A percentile compares a stretch with the other conserved stretches of the same genome.
Evolutionary conservation across 345 rosid genomes (phyloP).

Genomic region (Bretschneidera sinensis): DNA sequence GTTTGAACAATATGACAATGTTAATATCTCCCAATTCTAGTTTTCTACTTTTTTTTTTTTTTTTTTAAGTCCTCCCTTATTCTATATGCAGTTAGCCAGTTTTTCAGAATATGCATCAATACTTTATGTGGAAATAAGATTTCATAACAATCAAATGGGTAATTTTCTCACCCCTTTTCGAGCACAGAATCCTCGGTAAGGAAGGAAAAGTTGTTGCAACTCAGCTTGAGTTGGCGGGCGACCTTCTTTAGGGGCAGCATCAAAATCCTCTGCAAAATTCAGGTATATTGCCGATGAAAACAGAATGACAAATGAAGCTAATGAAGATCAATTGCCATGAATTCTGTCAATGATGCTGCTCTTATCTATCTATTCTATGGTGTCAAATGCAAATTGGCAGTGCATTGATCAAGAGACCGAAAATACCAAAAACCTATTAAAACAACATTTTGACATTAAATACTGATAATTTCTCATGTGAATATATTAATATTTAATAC

Average conservation of each 20-base stretch:
- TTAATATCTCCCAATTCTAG: background rate
- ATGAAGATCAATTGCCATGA: too few species aligned
- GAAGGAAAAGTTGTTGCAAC: slow-evolving; percentile 51
- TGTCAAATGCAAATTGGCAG: too few species aligned
- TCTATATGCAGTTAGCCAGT: too few species aligned
- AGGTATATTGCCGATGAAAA: slow-evolving; percentile 17
- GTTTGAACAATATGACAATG: background rate
- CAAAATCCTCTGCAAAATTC: slow-evolving; percentile 24
- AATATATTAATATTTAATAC: too few species aligned
- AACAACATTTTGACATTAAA: too few species aligned
- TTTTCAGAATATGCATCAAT: background rate
- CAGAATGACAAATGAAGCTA: too few species aligned
- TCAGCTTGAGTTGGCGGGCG: slow-evolving; percentile 49
- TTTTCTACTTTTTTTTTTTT: background rate
- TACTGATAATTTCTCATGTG: too few species aligned
- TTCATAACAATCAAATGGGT: too few species aligned
- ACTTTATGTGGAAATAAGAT: slow-evolving; percentile 2
- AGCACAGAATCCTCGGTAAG: slow-evolving; percentile 62
- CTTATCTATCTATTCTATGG: background rate
- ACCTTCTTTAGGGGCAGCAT: slow-evolving; percentile 28
- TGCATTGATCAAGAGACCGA: too few species aligned
- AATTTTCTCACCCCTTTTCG: slow-evolving; percentile 54
- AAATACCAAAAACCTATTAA: background rate
- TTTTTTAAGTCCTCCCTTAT: too few species aligned
- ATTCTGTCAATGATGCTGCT: too few species aligned